Base-by-base conservation (phyloP, 306 rosid genomes). In the Mimosa bimucronata region DNA sequence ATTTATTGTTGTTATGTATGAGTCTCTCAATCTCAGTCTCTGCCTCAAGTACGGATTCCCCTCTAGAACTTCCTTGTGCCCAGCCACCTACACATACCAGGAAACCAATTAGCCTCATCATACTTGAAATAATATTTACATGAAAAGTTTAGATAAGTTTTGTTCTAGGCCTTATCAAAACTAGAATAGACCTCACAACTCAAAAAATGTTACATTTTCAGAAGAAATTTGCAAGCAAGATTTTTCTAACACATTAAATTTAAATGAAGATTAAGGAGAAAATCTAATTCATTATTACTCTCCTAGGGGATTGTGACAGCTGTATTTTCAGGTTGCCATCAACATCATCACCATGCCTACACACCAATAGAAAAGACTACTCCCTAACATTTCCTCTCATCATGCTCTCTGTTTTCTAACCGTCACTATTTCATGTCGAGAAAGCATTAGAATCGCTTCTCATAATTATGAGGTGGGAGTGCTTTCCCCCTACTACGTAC, bases 11-110 rank as follows among this genome's bases (percentile, higher is more conserved):
- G 98, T 94, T 40, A 94, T 94, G 86, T 94, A 92, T 2, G 97
- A 92, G 83, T 90, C 94, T 77, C 98, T 92, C 74, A 94, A 73
- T 0, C 94, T 86, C 15, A 94, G 89, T 80, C 97, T 89, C 83
- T 94, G 98, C 89, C 87, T 94, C 92, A 94, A 78, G 86, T 88
- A 87, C 6, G 88, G 97, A 70, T 92, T 94, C 0, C 90, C 98
- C 81, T 94, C 98, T 6, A 94, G 97, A 86, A 94, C 90, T 83
- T 94, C 98, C 76, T 74, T 91, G 78, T 94, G 98, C 34, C 89
- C 97, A 70, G 97, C 97, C 83, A 92, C 92, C 98, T 94, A 15
- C 2, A 8, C 10, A 12, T 3, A 79, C 19, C 45, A 62, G 10
- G 38, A 61, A 31, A 40, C 19, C 30, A 10, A 58, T 6, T 6